Evolutionary conservation across 345 rosid species (phyloP).

Genomic region (Melastoma malabathricum): DNA sequence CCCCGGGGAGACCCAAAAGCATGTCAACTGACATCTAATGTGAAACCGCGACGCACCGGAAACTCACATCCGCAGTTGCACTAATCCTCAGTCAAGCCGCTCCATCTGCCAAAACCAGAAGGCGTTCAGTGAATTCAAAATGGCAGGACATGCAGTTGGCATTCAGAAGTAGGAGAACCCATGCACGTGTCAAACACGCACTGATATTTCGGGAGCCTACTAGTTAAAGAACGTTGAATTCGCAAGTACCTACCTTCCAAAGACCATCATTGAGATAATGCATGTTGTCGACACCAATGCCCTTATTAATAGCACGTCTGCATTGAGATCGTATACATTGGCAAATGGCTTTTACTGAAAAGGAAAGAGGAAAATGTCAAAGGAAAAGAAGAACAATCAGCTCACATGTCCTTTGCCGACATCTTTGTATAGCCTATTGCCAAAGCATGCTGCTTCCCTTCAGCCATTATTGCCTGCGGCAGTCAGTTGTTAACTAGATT

Average conservation of each 20-base stretch:
- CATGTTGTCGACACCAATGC: conserved; percentile 97
- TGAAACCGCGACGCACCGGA: no score
- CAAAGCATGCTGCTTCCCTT: conserved; percentile 96
- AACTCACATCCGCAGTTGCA: no score
- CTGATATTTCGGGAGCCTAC: neutral
- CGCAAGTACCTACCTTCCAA: conserved; percentile 57
- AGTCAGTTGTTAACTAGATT: conserved; percentile 9
- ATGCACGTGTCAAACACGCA: no score
- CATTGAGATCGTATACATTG: neutral
- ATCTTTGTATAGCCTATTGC: conserved; percentile 98
- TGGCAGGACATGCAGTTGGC: no score
- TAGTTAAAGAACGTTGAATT: neutral
- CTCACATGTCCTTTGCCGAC: conserved; percentile 98
- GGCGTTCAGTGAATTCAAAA: no score
- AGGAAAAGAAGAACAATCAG: conserved; percentile 6
- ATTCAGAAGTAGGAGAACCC: no score
- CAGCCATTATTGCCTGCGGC: conserved; percentile 89
- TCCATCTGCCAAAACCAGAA: conserved; percentile 48
- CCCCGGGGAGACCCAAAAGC: no score
- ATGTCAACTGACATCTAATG: no score
- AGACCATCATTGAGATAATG: conserved; percentile 98
- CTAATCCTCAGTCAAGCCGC: conserved; percentile 49
- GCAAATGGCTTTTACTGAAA: neutral
- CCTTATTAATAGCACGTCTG: conserved; percentile 84
- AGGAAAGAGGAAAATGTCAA: neutral